Evolutionary conservation across 192 early-diverging fungal species (phyloP).

Genomic region (Podila verticillata): DNA sequence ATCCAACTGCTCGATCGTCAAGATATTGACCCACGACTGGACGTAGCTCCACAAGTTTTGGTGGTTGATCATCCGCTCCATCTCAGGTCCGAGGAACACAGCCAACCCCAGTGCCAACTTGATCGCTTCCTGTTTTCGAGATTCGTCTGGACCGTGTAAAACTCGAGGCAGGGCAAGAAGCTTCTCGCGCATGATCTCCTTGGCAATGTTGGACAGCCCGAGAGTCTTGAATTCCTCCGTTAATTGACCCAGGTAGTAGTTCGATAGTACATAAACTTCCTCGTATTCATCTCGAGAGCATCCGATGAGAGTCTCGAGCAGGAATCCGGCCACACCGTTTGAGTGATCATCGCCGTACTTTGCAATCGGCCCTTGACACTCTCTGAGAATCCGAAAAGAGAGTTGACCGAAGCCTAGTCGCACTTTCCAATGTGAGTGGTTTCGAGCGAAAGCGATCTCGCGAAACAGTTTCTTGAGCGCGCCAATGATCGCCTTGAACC

Average conservation of each 20-base stretch:
- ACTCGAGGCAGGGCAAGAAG: conserved; percentile 26
- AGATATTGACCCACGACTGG: conserved; percentile 29
- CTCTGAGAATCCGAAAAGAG: conserved; percentile 21
- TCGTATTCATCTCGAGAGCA: conserved; percentile 36
- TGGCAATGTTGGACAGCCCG: conserved; percentile 10
- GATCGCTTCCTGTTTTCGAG: conserved; percentile 15
- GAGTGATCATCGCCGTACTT: neutral
- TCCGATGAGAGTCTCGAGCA: conserved; percentile 37
- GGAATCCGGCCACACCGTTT: conserved; percentile 10
- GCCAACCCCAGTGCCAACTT: conserved; percentile 17
- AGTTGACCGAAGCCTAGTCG: conserved; percentile 19
- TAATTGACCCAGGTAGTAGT: neutral
- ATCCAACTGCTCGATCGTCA: conserved; percentile 40
- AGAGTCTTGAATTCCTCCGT: conserved; percentile 2
- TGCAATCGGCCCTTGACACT: conserved; percentile 17
- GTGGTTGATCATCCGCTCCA: conserved; percentile 24
- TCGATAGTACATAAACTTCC: conserved; percentile 15
- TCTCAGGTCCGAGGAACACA: conserved; percentile 23
- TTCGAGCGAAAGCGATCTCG: conserved; percentile 13
- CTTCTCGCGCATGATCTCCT: conserved; percentile 32
- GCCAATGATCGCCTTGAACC: conserved; percentile 16
- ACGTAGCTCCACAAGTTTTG: conserved; percentile 19
- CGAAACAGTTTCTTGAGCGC: conserved; percentile 27
- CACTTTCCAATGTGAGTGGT: conserved; percentile 34
- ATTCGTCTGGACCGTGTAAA: conserved; percentile 32